Conservation (phyloP, 331 rosid genomes). For the Saraca asoca region DNA sequence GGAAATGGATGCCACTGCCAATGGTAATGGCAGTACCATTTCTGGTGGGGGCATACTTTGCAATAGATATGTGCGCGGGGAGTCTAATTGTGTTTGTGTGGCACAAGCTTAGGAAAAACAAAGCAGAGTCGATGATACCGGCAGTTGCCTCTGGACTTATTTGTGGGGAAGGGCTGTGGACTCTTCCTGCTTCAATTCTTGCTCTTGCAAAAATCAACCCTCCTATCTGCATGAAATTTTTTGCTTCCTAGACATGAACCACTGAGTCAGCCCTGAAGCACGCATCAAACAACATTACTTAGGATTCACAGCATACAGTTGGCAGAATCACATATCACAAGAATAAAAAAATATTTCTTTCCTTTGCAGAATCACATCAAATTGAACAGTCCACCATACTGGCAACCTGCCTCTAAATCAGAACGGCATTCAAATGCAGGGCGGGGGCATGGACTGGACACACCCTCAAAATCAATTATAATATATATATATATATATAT, state of each 20-base stretch:
- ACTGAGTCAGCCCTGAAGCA: not conserved
- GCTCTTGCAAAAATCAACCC: slow-evolving; percentile 78
- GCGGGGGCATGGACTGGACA: no score
- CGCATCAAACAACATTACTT: slow-evolving; percentile 3
- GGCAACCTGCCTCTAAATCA: not conserved
- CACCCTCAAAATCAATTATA: no score
- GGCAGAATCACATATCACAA: slow-evolving; percentile 16
- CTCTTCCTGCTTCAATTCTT: slow-evolving; percentile 81
- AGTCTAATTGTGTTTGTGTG: slow-evolving; percentile 62
- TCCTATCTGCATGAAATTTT: slow-evolving; percentile 87
- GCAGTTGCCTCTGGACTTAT: slow-evolving; percentile 87
- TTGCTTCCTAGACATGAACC: slow-evolving; percentile 43
- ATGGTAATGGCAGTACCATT: slow-evolving; percentile 93
- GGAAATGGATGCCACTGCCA: slow-evolving; percentile 83
- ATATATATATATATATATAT: no score
- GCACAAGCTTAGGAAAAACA: slow-evolving; percentile 56
- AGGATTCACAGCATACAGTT: slow-evolving; percentile 6
- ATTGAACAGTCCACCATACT: not conserved
- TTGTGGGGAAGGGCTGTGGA: slow-evolving; percentile 93
- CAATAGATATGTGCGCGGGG: slow-evolving; percentile 77
- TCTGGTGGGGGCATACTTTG: slow-evolving; percentile 83
- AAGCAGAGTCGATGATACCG: slow-evolving; percentile 67
- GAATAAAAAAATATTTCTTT: slow-evolving; percentile 26
- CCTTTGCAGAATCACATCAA: not conserved
- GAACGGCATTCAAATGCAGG: slow-evolving; percentile 2